A percentile compares a stretch with the other conserved stretches of the same genome.
Conservation (phyloP, 495 filamentous ascomycete genomes). For the Hyaloscypha variabilis region DNA sequence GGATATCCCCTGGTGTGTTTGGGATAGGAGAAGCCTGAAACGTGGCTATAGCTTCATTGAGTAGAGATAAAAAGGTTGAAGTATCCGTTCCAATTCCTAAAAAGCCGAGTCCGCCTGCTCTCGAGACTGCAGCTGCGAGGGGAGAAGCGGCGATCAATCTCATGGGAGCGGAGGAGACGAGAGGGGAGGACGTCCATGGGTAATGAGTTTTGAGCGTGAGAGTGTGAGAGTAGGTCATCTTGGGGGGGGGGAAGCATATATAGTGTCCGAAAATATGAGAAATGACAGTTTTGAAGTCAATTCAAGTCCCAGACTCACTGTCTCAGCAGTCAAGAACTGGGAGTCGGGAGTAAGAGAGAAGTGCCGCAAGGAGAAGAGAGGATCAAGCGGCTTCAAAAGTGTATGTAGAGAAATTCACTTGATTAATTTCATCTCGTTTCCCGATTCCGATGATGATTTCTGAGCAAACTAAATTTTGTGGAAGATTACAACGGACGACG, state of each 20-base stretch:
- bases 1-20: slow-evolving; percentile 24
- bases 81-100: slow-evolving; percentile 40
- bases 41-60: slow-evolving; percentile 7
- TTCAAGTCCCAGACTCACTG: too few relatives aligned
- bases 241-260: too few relatives aligned
- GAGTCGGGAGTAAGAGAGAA: not conserved
- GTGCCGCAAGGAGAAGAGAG: not conserved
- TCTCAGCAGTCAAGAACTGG: too few relatives aligned
- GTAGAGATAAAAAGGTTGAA: slow-evolving; percentile 18
- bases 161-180: slow-evolving; percentile 75
- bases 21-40: slow-evolving; percentile 20
- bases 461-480: not conserved
- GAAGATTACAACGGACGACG: not conserved
- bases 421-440: too few relatives aligned
- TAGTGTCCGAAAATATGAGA: too few relatives aligned
- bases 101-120: slow-evolving; percentile 61
- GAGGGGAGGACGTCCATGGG: slow-evolving; percentile 64
- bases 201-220: slow-evolving; percentile 39
- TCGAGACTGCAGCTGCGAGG: slow-evolving; percentile 58
- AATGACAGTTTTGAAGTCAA: too few relatives aligned
- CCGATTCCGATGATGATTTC: not conserved
- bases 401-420: too few relatives aligned
- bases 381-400: too few relatives aligned
- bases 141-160: slow-evolving; percentile 63
- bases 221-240: not conserved